A percentile compares a stretch with the other conserved stretches of the same genome.
Evolutionary conservation across 768 basidiomycete species (phyloP).

Genomic region (Leucosporidium creatinivorum): DNA sequence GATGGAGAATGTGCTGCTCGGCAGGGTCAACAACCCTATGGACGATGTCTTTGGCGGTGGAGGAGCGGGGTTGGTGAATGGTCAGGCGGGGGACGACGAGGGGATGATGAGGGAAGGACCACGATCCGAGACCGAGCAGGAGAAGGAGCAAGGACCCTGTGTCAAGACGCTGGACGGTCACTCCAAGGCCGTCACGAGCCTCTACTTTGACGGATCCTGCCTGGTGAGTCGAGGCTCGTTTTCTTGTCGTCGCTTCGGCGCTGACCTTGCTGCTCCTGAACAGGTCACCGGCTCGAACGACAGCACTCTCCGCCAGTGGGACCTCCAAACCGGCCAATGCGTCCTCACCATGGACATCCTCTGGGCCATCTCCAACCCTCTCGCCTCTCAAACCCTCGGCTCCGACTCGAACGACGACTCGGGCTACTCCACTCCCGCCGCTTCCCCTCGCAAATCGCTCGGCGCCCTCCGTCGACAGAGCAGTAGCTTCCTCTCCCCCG

Average conservation of each 20-base stretch:
- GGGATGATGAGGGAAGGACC: slow-evolving; percentile 24
- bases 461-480: slow-evolving; percentile 36
- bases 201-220: slow-evolving; percentile 93
- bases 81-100: slow-evolving; percentile 9
- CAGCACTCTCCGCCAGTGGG: slow-evolving; percentile 98
- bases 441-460: slow-evolving; percentile 22
- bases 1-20: neutral
- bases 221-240: slow-evolving; percentile 52
- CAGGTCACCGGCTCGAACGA: slow-evolving; percentile 96
- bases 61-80: slow-evolving; percentile 6
- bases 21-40: neutral
- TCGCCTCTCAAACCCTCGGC: slow-evolving; percentile 38
- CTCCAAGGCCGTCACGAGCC: slow-evolving; percentile 78
- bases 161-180: slow-evolving; percentile 77
- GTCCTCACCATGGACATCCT: slow-evolving; percentile 99
- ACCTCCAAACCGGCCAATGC: slow-evolving; percentile 92
- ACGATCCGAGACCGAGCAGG: slow-evolving; percentile 26
- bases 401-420: neutral
- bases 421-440: slow-evolving; percentile 1
- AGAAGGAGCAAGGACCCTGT: slow-evolving; percentile 54
- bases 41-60: slow-evolving; percentile 32
- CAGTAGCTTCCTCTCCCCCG: slow-evolving; percentile 44
- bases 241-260: neutral
- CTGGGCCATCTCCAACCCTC: slow-evolving; percentile 94
- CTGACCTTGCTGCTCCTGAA: neutral